Evolutionary conservation across 805 yeast genomes (phyloP).

Genomic region (Ogataea ramenticola): DNA sequence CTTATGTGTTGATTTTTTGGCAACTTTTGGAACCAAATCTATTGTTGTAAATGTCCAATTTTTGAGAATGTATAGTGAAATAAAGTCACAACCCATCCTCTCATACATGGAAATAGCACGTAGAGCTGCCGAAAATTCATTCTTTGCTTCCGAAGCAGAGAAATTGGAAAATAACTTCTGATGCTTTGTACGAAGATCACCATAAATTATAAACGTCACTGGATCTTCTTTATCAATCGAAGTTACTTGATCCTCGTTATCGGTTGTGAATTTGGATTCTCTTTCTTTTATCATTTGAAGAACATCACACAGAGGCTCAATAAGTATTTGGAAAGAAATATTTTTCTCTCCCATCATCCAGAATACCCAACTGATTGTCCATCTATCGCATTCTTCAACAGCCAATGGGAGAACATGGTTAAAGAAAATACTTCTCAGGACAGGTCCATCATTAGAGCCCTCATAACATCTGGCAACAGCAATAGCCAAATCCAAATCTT

Average conservation of each 20-base stretch:
- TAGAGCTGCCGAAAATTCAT: constrained; percentile 56
- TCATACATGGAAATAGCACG: constrained; percentile 62
- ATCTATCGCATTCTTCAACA: constrained; percentile 57
- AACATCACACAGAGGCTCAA: constrained; percentile 42
- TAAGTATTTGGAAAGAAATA: constrained; percentile 55
- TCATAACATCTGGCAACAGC: constrained; percentile 76
- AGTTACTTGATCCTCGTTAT: constrained; percentile 23
- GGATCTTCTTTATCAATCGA: constrained; percentile 58
- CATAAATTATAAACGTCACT: constrained; percentile 60
- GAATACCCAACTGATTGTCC: constrained; percentile 77
- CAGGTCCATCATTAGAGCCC: constrained; percentile 48
- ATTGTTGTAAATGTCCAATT: constrained; percentile 56
- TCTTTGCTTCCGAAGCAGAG: constrained; percentile 30
- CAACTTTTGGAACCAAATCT: not conserved
- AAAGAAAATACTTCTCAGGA: constrained; percentile 41
- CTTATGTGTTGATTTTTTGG: too few species aligned
- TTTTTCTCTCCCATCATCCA: constrained; percentile 52
- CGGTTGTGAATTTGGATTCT: constrained; percentile 16
- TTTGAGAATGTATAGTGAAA: constrained; percentile 54
- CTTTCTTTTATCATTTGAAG: constrained; percentile 21
- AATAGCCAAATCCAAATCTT: constrained; percentile 68
- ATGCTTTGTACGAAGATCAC: constrained; percentile 48
- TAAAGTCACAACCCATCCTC: constrained; percentile 87
- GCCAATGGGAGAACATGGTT: constrained; percentile 49
- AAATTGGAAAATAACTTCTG: constrained; percentile 44